Evolutionary conservation across 768 basidiomycete genomes (phyloP), one percentile per base, ranked within the genome.

Genomic region (Boletus rufocinnamomeus): DNA sequence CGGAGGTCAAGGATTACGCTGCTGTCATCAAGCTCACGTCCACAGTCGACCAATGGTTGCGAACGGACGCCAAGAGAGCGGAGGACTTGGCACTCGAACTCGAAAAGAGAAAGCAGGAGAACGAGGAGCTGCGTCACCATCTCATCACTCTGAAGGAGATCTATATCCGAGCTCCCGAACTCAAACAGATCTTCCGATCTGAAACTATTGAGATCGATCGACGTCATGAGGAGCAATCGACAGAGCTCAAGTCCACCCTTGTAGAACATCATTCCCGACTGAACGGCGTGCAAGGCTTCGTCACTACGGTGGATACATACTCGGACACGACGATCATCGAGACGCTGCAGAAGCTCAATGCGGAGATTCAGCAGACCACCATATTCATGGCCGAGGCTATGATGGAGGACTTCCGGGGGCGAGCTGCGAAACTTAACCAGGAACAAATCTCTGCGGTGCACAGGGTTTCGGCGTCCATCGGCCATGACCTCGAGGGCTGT

Each of bases 291-390:
- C 48, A 46, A 17, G 48, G 27, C 21, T 50, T 62, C 11, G 28
- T 63, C 35, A 28, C 44, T 19, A 49, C 56, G 2, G 61, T 51
- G 19, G 61, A 63, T 38, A 54, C 17, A 2, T 44, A 56, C 4
- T 37, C 63, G 6, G 55, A 64, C 27, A 23, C 44, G 38, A 17
- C 4, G 38, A 38, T 63, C 17, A 21, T 47, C 27, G 30, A 52
- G 54, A 32, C 23, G 27, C 23, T 64, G 16, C 50, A 38, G 43
- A 57, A 52, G 32, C 55, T 64, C 27, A 64, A 64, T 27, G 46
- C 46, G 9, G 58, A 61, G 49, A 46, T 61, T 14, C 63, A 60
- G 19, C 52, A 57, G 27, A 50, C 21, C 30, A 44, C 63, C 0
- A 52, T 40, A 5, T 17, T 49, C 7, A 57, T 64, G n/a, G 57